These are phyloP conservation scores for Rosa multiflora DNA, from an alignment of 306 rosid genomes.

Conservation along the genomic window DNA sequence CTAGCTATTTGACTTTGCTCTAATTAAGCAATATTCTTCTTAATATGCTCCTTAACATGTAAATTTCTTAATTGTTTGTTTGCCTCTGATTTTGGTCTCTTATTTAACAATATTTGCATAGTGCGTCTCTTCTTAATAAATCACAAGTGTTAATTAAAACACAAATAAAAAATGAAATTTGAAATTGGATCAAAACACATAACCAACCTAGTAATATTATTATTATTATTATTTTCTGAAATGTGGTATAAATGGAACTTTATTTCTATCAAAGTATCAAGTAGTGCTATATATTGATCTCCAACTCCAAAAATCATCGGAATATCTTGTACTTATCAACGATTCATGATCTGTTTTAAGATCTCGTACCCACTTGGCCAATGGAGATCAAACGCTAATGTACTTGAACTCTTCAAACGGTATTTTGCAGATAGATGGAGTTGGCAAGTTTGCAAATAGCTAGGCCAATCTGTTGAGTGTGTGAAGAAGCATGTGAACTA, in stretches of 20 bases:
- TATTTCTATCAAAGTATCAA: not conserved
- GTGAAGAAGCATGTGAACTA: conserved; percentile 18
- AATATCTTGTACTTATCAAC: not conserved
- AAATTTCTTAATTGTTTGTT: not conserved
- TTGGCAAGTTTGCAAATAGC: not conserved
- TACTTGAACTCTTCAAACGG: too few species aligned
- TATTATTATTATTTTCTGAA: too few species aligned
- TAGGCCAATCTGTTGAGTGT: not conserved
- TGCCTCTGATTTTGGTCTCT: too few species aligned
- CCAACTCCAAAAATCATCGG: not conserved
- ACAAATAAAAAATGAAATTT: too few species aligned
- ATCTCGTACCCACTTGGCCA: not conserved
- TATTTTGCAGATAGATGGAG: too few species aligned
- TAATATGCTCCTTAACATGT: not conserved
- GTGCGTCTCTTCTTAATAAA: too few species aligned
- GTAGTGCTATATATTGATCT: not conserved
- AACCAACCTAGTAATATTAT: too few species aligned
- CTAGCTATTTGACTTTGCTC: not conserved
- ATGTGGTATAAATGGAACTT: not conserved
- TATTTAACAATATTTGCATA: too few species aligned
- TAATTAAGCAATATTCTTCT: not conserved
- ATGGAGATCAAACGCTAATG: not conserved
- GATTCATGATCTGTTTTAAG: not conserved
- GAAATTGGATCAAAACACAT: too few species aligned
- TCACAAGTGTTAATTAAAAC: too few species aligned